Percentiles rank a stretch among this genome's conserved stretches.
Evolutionary conservation across 2,329 filamentous ascomycete genomes (phyloP).

Genomic region (Teratosphaeria epicoccoides): DNA sequence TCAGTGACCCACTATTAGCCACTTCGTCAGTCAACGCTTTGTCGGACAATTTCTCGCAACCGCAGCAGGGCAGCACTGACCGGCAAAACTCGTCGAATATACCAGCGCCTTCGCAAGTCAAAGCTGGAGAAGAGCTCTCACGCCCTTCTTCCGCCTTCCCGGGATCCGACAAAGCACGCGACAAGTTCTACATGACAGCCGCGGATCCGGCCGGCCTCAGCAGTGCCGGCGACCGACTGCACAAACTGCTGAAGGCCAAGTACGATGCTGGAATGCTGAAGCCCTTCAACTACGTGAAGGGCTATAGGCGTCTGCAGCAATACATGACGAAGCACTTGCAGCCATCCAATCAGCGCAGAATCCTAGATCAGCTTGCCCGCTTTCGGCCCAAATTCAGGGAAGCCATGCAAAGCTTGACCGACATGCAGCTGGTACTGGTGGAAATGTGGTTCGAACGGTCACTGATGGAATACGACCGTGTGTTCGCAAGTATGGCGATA

Average conservation of each 20-base stretch:
- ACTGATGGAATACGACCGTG: slow-evolving; percentile 94
- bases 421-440: slow-evolving; percentile 86
- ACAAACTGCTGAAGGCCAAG: slow-evolving; percentile 85
- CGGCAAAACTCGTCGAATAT: slow-evolving; percentile 28
- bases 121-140: slow-evolving; percentile 44
- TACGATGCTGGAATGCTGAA: slow-evolving; percentile 90
- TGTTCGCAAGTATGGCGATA: slow-evolving; percentile 98
- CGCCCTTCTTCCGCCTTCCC: slow-evolving; percentile 52
- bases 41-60: slow-evolving; percentile 29
- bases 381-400: slow-evolving; percentile 95
- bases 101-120: slow-evolving; percentile 26
- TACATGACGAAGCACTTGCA: slow-evolving; percentile 89
- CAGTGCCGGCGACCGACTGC: slow-evolving; percentile 88
- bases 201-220: slow-evolving; percentile 83
- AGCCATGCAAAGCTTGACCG: slow-evolving; percentile 81
- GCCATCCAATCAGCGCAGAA: slow-evolving; percentile 74
- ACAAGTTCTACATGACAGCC: slow-evolving; percentile 90
- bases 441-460: slow-evolving; percentile 99
- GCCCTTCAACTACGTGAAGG: slow-evolving; percentile 97
- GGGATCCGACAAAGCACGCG: slow-evolving; percentile 57
- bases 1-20: slow-evolving; percentile 47
- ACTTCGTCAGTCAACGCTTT: slow-evolving; percentile 34
- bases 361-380: slow-evolving; percentile 78
- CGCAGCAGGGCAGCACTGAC: slow-evolving; percentile 8
- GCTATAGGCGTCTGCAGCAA: slow-evolving; percentile 76